Conservation (phyloP, 208 protist genomes). For the Porcisia hertigi region DNA sequence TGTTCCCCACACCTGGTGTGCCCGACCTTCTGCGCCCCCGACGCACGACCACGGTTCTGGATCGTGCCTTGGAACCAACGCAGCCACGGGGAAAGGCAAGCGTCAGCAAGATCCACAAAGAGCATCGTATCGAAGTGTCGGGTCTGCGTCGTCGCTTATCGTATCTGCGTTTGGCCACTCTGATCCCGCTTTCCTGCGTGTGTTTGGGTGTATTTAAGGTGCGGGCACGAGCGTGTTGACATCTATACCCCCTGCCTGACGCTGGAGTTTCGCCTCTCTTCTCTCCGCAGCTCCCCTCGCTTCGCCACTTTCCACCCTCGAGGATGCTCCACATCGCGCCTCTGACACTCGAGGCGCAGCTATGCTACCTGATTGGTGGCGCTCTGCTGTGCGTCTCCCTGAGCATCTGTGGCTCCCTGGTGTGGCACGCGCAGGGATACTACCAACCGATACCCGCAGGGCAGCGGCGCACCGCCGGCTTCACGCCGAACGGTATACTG, state of each 20-base stretch:
- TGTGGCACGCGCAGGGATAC: conserved; percentile 8
- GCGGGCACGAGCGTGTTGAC: too few species aligned
- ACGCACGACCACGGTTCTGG: neutral
- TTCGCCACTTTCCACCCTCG: neutral
- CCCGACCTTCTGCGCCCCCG: neutral
- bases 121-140: too few species aligned
- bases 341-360: conserved; percentile 21
- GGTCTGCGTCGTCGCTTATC: too few species aligned
- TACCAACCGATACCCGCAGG: neutral
- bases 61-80: neutral
- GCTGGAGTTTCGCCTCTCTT: neutral
- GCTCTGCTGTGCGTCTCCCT: conserved; percentile 1
- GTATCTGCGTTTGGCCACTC: too few species aligned
- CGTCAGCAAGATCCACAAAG: neutral
- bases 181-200: too few species aligned
- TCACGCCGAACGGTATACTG: conserved; percentile 5
- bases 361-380: conserved; percentile 14
- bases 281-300: too few species aligned
- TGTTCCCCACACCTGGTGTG: neutral
- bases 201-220: too few species aligned
- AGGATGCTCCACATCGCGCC: conserved; percentile 19
- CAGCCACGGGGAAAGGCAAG: neutral
- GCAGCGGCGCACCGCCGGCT: neutral
- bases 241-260: too few species aligned
- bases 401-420: neutral